Percentiles rank a stretch among this genome's conserved stretches.
These are phyloP conservation scores for Podospora sp. DNA, from an alignment of 495 filamentous ascomycete genomes.

Conservation along the genomic window DNA sequence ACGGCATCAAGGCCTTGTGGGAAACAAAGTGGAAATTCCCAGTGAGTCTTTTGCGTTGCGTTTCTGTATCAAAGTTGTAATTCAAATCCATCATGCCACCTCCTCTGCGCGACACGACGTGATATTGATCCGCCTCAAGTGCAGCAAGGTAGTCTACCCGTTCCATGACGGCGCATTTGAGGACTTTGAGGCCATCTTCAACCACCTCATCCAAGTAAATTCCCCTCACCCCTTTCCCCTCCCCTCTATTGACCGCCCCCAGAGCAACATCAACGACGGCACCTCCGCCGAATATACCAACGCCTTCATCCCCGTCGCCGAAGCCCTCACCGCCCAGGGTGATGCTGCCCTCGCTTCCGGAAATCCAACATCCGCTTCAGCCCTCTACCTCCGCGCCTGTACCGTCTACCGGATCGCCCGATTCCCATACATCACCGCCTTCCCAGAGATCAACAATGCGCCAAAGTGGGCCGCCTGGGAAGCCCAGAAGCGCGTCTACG, in stretches of 20 bases:
- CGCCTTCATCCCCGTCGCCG: conserved; percentile 61
- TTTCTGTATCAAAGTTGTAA: background rate
- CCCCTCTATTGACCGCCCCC: background rate
- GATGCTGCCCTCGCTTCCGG: conserved; percentile 47
- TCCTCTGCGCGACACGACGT: conserved; percentile 1
- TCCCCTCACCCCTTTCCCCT: conserved; percentile 3
- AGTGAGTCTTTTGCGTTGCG: conserved; percentile 41
- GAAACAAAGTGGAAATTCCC: conserved; percentile 79
- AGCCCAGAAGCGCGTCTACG: conserved; percentile 65
- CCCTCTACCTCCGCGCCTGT: conserved; percentile 69
- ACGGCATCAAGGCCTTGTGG: conserved; percentile 74
- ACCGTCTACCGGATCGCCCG: conserved; percentile 74
- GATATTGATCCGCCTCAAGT: conserved; percentile 41
- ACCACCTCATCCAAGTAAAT: conserved; percentile 59
- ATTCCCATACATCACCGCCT: conserved; percentile 67
- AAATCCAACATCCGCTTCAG: conserved; percentile 54
- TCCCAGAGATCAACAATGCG: conserved; percentile 40
- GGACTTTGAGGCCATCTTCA: conserved; percentile 76
- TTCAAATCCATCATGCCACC: background rate
- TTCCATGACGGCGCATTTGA: conserved; percentile 73
- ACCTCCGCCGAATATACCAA: conserved; percentile 65
- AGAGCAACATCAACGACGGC: conserved; percentile 64
- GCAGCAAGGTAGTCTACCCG: conserved; percentile 68
- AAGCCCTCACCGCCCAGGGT: conserved; percentile 53
- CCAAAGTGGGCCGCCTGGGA: conserved; percentile 66